Evolutionary conservation across 345 rosid species (phyloP), one percentile per base, ranked within the genome.

Genomic region (Gossypium thurberi): DNA sequence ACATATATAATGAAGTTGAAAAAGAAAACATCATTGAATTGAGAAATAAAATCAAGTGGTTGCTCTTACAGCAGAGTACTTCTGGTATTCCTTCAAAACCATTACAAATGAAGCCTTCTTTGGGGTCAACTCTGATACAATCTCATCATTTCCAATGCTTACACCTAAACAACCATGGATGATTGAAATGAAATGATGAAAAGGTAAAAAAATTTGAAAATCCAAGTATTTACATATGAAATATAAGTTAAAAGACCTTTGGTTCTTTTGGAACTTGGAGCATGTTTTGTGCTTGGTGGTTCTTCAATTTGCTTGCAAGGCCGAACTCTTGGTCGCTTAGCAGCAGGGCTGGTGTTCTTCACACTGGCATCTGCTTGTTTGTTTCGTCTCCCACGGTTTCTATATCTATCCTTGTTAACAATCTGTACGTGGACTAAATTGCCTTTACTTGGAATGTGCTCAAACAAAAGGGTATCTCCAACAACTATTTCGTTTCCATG

Each of bases 381-480:
- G 40, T 33, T 33, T 33, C 7, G 40, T 33, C 7, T 33, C 40
- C 40, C 40, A 6, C 40, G 40, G 40, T 33, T 33, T 33, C 40
- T 33, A 33, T 33, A 33, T 5, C 7, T 33, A 33, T 5, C 40
- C 11, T 44, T 21, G 53, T 8, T 12, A 20, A 44, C 14, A 21
- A 65, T 12, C 53, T 6, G 28, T 17, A 65, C 33, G n/a, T 44
- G 69, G 21, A 65, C 13, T 21, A 15, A 21, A 21, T 44, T 64
- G 46, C 50, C 53, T 13, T 33, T 44, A 25, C 13, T 12, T 20
- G 53, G 37, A 44, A 65, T 44, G n/a, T 43, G 50, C 37, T 44
- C n/a, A 21, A 65, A 65, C 69, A 44, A 14, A 65, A 65, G 69
- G 52, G 69, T 65, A 44, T 65, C 69, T 44, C 69, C 69, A 12